These are phyloP conservation scores for Kappamyces sp. DNA, from an alignment of 192 early-diverging fungal species.

Conservation along the genomic window DNA sequence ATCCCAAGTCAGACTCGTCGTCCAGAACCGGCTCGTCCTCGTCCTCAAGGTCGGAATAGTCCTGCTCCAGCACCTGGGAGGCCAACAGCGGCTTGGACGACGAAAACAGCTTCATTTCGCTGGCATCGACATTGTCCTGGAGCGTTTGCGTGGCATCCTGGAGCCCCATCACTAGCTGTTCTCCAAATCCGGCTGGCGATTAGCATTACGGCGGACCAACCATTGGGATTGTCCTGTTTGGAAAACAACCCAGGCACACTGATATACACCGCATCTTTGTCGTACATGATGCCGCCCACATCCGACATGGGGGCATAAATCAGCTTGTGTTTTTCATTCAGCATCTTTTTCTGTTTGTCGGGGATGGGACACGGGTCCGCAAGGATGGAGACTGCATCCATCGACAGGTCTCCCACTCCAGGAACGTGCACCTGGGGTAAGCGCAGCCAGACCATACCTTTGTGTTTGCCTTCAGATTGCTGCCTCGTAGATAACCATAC, in stretches of 20 bases:
- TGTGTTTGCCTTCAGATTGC: slow-evolving; percentile 78
- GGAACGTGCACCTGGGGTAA: slow-evolving; percentile 78
- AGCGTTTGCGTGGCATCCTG: slow-evolving; percentile 77
- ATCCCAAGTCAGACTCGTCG: slow-evolving; percentile 14
- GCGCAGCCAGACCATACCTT: slow-evolving; percentile 41
- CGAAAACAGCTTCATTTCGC: slow-evolving; percentile 64
- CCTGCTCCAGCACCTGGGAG: slow-evolving; percentile 19
- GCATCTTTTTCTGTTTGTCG: slow-evolving; percentile 79
- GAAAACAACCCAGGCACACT: slow-evolving; percentile 84
- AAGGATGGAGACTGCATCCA: slow-evolving; percentile 69
- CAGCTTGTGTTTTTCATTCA: slow-evolving; percentile 92
- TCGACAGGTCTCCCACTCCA: slow-evolving; percentile 81
- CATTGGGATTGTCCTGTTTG: slow-evolving; percentile 46
- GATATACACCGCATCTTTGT: slow-evolving; percentile 99
- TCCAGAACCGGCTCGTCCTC: slow-evolving; percentile 30
- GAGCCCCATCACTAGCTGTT: slow-evolving; percentile 87
- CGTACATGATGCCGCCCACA: slow-evolving; percentile 97
- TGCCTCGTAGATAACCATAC: slow-evolving; percentile 94
- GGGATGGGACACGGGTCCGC: slow-evolving; percentile 96
- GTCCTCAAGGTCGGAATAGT: slow-evolving; percentile 39
- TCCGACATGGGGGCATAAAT: slow-evolving; percentile 98
- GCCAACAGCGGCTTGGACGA: slow-evolving; percentile 52
- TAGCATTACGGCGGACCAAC: slow-evolving; percentile 30
- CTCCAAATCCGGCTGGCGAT: slow-evolving; percentile 63
- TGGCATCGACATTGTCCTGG: slow-evolving; percentile 60